Conservation (phyloP, 108 stramenopile species). For the Cylindrotheca fusiformis region DNA sequence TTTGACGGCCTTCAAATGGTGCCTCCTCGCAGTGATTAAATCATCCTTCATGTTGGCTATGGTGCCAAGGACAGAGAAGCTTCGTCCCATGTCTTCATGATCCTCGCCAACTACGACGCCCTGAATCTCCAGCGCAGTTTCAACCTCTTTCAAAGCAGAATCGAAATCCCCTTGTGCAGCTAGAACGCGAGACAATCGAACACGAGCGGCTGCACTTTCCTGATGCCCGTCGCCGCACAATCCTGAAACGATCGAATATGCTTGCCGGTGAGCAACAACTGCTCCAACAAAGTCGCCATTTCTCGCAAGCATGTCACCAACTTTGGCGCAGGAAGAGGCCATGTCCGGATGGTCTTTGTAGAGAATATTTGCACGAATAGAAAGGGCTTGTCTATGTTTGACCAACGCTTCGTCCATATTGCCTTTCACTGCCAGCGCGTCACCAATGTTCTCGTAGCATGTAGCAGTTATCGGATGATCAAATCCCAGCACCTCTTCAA, state of each 20-base stretch:
- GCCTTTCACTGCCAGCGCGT: constrained; percentile 22
- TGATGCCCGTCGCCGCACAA: constrained; percentile 34
- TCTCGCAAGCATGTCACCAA: constrained; percentile 18
- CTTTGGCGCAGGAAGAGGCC: constrained; percentile 15
- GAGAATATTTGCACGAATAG: constrained; percentile 22
- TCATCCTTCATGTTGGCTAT: constrained; percentile 5
- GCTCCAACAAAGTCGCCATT: constrained; percentile 30
- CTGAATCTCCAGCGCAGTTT: constrained; percentile 14
- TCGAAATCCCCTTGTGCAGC: constrained; percentile 25
- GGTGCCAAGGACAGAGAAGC: constrained; percentile 14
- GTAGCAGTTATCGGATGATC: constrained; percentile 31
- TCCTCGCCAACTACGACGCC: constrained; percentile 15
- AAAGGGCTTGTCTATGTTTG: constrained; percentile 27
- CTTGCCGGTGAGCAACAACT: constrained; percentile 20
- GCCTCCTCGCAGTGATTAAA: constrained; percentile 8
- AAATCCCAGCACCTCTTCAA: constrained; percentile 25
- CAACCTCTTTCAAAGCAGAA: constrained; percentile 22
- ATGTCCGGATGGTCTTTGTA: constrained; percentile 31
- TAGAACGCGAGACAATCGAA: constrained; percentile 22
- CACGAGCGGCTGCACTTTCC: constrained; percentile 19
- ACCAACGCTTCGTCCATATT: constrained; percentile 24
- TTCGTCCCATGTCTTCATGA: constrained; percentile 19
- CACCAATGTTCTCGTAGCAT: constrained; percentile 14
- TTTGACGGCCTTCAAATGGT: constrained; percentile 8
- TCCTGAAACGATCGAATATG: constrained; percentile 13